Evolutionary conservation across 352 stramenopile species (phyloP), one percentile per base, ranked within the genome.

Genomic region (Pythium graminicola): DNA sequence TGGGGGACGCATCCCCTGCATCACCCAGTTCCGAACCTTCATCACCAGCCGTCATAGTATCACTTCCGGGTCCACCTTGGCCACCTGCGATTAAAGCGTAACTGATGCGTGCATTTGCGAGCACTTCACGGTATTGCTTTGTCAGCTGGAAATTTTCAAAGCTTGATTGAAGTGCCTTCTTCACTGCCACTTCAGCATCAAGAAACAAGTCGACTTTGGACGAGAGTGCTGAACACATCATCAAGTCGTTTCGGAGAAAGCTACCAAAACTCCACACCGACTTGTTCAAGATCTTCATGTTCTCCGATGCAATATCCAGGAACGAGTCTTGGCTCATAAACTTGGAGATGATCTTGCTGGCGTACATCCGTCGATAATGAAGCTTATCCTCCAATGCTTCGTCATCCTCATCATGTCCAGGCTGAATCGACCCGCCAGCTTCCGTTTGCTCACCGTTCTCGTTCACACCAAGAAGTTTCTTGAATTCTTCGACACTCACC

Each of bases 401-500:
- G 2, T 58, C 54, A 9, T 59, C 52, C 11, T 67, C 55, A n/a
- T n/a, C 1, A 60, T 46, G 1, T 64, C 57, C 3, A 65, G 60
- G 16, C 38, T 35, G 3, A 32, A 48, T 22, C 23, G 50, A 24
- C 27, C 53, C 58, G 54, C 41, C 48, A 33, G 42, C 23, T 19
- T 56, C 51, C 42, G 22, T 39, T 39, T 67, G 40, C 28, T 61
- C 53, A 7, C 50, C 44, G 27, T 33, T 42, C 1, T 61, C 53
- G 16, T 52, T 47, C 44, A 61, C 33, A 28, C 60, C 41, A 10
- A 88, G 60, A 7, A 89, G 67, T 43, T 88, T 88, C 68, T 93
- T 93, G 67, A 91, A 93, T 60, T 93, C 82, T 20, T 93, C 82
- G 4, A 93, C 82, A 38, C 80, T 91, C 52, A 93, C 82, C 13